Conservation (phyloP, 495 filamentous ascomycete species). For the Cenococcum geophilum region DNA sequence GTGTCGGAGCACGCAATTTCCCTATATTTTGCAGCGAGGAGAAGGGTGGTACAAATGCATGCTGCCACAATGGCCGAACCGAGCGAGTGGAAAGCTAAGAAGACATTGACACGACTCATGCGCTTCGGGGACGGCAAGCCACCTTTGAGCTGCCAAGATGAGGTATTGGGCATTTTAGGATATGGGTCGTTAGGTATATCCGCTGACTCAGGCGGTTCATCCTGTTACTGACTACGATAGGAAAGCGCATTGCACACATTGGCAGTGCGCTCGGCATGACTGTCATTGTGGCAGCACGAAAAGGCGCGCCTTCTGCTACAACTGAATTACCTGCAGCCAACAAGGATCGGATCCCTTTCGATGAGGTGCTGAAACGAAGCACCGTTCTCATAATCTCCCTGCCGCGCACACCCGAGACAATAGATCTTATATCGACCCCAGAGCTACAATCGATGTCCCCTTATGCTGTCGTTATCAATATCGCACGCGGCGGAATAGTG, state of each 20-base stretch:
- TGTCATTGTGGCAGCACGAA: conserved; percentile 48
- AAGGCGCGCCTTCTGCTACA: conserved; percentile 27
- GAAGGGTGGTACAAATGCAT: conserved; percentile 45
- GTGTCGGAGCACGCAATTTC: conserved; percentile 53
- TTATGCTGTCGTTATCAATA: conserved; percentile 49
- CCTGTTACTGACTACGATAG: conserved; percentile 9
- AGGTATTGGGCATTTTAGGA: conserved; percentile 48
- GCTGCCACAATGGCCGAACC: conserved; percentile 34
- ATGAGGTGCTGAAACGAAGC: conserved; percentile 40
- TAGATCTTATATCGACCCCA: conserved; percentile 42
- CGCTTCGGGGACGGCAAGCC: conserved; percentile 34
- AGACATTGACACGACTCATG: conserved; percentile 28
- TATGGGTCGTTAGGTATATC: conserved; percentile 47
- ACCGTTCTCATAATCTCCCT: conserved; percentile 48
- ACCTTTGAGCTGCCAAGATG: conserved; percentile 42
- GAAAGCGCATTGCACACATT: conserved; percentile 27
- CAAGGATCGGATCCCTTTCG: conserved; percentile 44
- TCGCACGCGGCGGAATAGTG: conserved; percentile 53
- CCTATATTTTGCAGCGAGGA: conserved; percentile 49
- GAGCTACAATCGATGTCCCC: conserved; percentile 49
- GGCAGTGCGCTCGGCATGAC: conserved; percentile 46
- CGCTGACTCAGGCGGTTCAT: not conserved
- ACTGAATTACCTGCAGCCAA: conserved; percentile 14
- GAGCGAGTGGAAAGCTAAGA: conserved; percentile 18
- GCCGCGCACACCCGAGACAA: conserved; percentile 42